A percentile compares a stretch with the other conserved stretches of the same genome.
phyloP scores from a whole-genome alignment of 2,329 filamentous ascomycete genomes.

The Sporothrix brasiliensis region DNA sequence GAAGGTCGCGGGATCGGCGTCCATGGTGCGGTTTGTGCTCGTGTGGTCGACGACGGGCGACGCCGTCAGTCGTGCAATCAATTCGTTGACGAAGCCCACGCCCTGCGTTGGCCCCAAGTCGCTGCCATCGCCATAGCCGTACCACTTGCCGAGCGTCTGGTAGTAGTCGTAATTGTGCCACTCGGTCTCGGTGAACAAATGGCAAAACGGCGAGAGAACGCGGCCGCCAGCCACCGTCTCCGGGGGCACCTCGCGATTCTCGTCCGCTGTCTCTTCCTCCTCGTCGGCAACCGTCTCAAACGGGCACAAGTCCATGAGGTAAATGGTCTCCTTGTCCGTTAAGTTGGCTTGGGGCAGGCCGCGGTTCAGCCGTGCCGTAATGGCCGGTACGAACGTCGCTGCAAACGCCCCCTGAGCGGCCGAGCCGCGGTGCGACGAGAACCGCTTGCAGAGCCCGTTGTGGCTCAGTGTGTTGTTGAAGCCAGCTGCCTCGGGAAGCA shows the following conservation, averaged over 20 bases:
- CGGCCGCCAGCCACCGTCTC: constrained; percentile 8
- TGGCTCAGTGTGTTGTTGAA: constrained; percentile 81
- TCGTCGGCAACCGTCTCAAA: constrained; percentile 74
- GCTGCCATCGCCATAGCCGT: constrained; percentile 76
- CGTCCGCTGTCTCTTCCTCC: constrained; percentile 45
- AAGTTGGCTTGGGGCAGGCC: constrained; percentile 70
- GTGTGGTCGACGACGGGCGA: constrained; percentile 72
- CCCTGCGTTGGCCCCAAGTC: constrained; percentile 81
- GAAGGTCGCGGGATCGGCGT: constrained; percentile 68
- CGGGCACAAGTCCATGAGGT: constrained; percentile 86
- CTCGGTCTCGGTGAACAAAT: constrained; percentile 70
- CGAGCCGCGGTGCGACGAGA: constrained; percentile 61
- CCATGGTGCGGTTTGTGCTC: constrained; percentile 75
- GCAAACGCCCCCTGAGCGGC: constrained; percentile 61
- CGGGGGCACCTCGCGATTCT: not conserved
- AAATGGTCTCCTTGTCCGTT: constrained; percentile 62
- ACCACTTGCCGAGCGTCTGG: constrained; percentile 80
- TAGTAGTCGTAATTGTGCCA: constrained; percentile 83
- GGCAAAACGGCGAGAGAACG: constrained; percentile 70
- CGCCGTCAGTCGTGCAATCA: constrained; percentile 76
- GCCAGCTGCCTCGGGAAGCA: constrained; percentile 67
- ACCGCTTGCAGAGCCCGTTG: constrained; percentile 68
- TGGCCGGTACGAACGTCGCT: constrained; percentile 65
- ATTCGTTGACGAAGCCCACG: constrained; percentile 84
- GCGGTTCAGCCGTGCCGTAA: constrained; percentile 69